A percentile compares a stretch with the other conserved stretches of the same genome.
These are phyloP conservation scores for Microsporum ferrugineum DNA, from an alignment of 2,329 filamentous ascomycete genomes.

Conservation along the genomic window DNA sequence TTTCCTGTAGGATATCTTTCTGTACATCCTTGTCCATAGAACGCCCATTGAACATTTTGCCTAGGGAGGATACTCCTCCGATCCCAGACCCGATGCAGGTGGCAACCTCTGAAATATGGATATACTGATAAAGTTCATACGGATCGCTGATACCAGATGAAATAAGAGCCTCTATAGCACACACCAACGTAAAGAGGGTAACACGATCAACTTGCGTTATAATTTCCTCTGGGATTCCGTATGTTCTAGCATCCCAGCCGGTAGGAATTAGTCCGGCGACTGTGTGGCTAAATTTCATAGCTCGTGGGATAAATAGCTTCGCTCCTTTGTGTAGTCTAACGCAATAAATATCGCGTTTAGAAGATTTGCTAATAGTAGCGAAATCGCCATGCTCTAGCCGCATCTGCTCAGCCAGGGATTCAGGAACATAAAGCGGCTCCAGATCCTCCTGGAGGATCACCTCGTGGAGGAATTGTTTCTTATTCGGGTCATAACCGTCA, in stretches of 20 bases:
- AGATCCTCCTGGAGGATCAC: constrained; percentile 25
- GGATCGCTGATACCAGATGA: constrained; percentile 27
- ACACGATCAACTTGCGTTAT: constrained; percentile 27
- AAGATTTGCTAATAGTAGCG: constrained; percentile 14
- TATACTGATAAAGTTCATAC: constrained; percentile 22
- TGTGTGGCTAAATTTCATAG: constrained; percentile 18
- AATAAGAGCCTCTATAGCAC: constrained; percentile 25
- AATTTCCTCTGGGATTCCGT: constrained; percentile 30
- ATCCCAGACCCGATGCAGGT: constrained; percentile 26
- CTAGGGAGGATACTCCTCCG: constrained; percentile 20
- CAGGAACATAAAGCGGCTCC: constrained; percentile 23
- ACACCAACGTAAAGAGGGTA: constrained; percentile 25
- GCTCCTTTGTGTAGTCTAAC: constrained; percentile 22
- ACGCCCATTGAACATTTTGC: constrained; percentile 23
- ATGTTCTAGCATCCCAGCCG: constrained; percentile 26
- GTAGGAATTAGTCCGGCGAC: constrained; percentile 28
- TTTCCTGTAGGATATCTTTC: constrained; percentile 28
- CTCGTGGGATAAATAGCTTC: constrained; percentile 25
- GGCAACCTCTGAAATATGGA: constrained; percentile 29
- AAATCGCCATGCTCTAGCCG: constrained; percentile 25
- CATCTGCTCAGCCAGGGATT: constrained; percentile 24
- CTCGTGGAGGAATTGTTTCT: constrained; percentile 26
- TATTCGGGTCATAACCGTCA: constrained; percentile 18
- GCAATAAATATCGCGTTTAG: neutral
- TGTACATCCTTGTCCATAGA: constrained; percentile 24